Evolutionary conservation across 2,329 filamentous ascomycete genomes (phyloP), one percentile per base, ranked within the genome.

Genomic region (Monascus ruber): DNA sequence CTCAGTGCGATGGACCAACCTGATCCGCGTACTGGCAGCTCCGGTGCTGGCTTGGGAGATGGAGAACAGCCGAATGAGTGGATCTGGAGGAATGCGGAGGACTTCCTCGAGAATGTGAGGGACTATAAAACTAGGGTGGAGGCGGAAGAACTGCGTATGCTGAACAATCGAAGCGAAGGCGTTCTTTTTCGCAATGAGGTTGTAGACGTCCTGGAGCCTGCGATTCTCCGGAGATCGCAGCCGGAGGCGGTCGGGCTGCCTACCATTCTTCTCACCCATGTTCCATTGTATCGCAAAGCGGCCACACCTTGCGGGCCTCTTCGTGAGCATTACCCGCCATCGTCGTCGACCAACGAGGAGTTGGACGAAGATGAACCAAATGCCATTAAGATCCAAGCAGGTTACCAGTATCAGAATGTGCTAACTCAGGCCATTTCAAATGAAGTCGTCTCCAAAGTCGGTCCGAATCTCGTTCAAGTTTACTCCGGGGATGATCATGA

Each of bases 401-500:
- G 91, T 9, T 95, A 95, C 55, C 91, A 98, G 59, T 98, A 98
- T 56, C 89, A 96, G 59, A 98, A 95, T 52, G 89, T 95, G 2
- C 75, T 98, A 25, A 83, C 75, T 37, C 77, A 81, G 36, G 72
- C 76, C 2, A 78, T 95, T 48, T 91, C 88, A 1, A 72, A 78
- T 34, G 78, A 80, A 37, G 69, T 98, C 31, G 68, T 94, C 33
- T 73, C 81, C 43, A 84, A 80, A 46, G 71, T 94, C 28, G 87
- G 86, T 1, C 54, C 62, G 28, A 85, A 91, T 45, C 77, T 96
- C 8, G 72, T 77, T 3, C 83, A 91, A 47, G 83, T 88, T 33
- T 98, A 96, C 56, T 94, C 87, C 0, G 91, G 91, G 7, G 91
- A 98, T 52, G 91, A 98, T 56, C 91, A 98, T 65, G 91, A 98